phyloP scores from a whole-genome alignment of 495 filamentous ascomycete genomes.

The Penicillium riverlandense region DNA sequence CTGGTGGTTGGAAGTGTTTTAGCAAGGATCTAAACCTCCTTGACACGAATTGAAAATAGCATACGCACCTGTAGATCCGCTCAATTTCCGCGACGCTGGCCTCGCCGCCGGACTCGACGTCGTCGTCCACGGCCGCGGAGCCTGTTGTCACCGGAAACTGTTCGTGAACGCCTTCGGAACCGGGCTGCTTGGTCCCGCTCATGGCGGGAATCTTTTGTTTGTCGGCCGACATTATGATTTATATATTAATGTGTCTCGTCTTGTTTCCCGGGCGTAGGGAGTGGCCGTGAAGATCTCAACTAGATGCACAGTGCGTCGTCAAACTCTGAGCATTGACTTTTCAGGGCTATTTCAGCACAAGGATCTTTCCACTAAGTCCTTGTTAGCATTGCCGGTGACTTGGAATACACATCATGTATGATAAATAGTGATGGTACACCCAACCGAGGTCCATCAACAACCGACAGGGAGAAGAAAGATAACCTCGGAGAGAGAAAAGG shows the following conservation, averaged over 20 bases:
- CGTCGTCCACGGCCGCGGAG: conserved; percentile 4
- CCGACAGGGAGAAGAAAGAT: too few relatives aligned
- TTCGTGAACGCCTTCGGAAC: conserved; percentile 19
- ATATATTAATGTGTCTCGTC: background rate
- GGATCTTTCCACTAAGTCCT: too few relatives aligned
- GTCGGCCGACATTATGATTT: conserved; percentile 9
- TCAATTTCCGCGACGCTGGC: conserved; percentile 30
- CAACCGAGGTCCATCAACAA: too few relatives aligned
- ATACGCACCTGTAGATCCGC: conserved; percentile 31
- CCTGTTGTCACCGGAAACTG: conserved; percentile 5
- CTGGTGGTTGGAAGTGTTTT: conserved; percentile 13
- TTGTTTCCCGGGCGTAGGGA: background rate
- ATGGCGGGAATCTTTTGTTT: background rate
- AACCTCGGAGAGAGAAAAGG: too few relatives aligned
- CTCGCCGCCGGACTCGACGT: conserved; percentile 18
- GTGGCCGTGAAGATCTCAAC: background rate
- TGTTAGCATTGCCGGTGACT: too few relatives aligned
- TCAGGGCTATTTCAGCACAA: too few relatives aligned
- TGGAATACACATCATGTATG: too few relatives aligned
- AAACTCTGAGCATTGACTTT: too few relatives aligned
- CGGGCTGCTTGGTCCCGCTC: conserved; percentile 12
- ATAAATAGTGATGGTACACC: too few relatives aligned
- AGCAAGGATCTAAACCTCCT: too few relatives aligned
- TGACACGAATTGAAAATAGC: background rate
- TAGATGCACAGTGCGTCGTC: too few relatives aligned